These are phyloP conservation scores for Carex sylvatica DNA, from an alignment of 202 grass and related monocot species.

Conservation along the genomic window DNA sequence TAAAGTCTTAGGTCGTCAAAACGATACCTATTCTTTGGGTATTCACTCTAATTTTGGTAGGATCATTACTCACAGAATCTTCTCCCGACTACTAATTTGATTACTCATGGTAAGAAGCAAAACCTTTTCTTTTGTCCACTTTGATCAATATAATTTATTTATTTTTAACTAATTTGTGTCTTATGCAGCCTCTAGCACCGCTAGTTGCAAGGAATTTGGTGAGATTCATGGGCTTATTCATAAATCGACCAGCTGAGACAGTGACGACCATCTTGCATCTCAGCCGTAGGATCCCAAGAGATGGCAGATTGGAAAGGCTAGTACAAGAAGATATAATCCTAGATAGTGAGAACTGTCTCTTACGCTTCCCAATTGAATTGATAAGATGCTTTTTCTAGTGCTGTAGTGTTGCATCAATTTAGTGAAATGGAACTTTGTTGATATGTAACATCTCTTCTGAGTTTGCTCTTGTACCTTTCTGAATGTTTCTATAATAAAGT, in stretches of 20 bases:
- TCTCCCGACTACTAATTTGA: not conserved
- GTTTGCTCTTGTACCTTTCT: not conserved
- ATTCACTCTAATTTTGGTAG: not conserved
- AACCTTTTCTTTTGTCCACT: not conserved
- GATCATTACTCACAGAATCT: not conserved
- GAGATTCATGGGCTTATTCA: conserved; percentile 3
- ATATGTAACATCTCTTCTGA: not conserved
- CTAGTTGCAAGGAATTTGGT: conserved; percentile 24
- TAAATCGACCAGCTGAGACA: not conserved
- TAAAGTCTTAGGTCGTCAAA: not conserved
- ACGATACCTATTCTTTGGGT: not conserved
- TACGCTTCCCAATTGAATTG: conserved; percentile 2
- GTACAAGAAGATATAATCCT: conserved; percentile 6
- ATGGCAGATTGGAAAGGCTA: not conserved
- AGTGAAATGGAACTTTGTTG: not conserved
- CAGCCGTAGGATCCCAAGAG: conserved; percentile 12
- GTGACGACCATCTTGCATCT: conserved; percentile 14
- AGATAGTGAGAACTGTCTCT: conserved; percentile 19
- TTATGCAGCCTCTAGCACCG: conserved; percentile 16
- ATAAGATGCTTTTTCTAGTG: conserved; percentile 27
- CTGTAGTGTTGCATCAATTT: not conserved
- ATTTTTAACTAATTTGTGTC: conserved; percentile 7
- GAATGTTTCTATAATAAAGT: conserved; percentile 1
- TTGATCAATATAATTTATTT: no score
- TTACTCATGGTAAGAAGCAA: conserved; percentile 9